Conservation (phyloP, 176 grass and related monocot species). For the Panicum miliaceum region DNA sequence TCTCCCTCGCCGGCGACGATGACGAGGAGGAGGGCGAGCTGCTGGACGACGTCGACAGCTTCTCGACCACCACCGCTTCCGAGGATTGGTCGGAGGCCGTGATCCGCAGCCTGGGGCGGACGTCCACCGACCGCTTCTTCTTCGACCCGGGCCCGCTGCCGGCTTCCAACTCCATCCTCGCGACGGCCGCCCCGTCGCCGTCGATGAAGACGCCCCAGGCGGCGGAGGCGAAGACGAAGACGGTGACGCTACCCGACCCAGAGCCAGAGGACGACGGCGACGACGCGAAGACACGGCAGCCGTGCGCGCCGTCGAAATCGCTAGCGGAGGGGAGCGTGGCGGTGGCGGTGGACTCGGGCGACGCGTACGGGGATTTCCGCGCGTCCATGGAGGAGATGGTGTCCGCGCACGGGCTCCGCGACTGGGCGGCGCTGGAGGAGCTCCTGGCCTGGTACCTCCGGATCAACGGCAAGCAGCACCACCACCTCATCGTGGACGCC, state of each 20-base stretch:
- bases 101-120: slow-evolving; percentile 48
- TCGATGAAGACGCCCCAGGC: neutral
- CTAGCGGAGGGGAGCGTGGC: slow-evolving; percentile 62
- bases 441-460: slow-evolving; percentile 82
- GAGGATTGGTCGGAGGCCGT: slow-evolving; percentile 56
- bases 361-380: slow-evolving; percentile 81
- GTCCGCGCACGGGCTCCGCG: slow-evolving; percentile 62
- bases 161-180: slow-evolving; percentile 50
- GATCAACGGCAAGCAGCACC: slow-evolving; percentile 67
- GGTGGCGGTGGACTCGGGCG: slow-evolving; percentile 68
- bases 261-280: neutral
- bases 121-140: slow-evolving; percentile 63
- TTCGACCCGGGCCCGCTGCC: slow-evolving; percentile 52
- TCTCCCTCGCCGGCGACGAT: neutral
- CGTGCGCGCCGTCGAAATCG: neutral
- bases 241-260: neutral
- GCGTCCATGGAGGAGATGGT: slow-evolving; percentile 99
- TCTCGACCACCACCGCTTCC: slow-evolving; percentile 33
- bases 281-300: neutral
- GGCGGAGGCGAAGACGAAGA: neutral
- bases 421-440: slow-evolving; percentile 70
- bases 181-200: neutral
- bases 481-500: slow-evolving; percentile 67
- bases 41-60: slow-evolving; percentile 27
- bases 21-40: neutral